A percentile compares a stretch with the other conserved stretches of the same genome.
These are phyloP conservation scores for Eucalyptus pauciflora DNA, from an alignment of 345 rosid species.

Conservation along the genomic window DNA sequence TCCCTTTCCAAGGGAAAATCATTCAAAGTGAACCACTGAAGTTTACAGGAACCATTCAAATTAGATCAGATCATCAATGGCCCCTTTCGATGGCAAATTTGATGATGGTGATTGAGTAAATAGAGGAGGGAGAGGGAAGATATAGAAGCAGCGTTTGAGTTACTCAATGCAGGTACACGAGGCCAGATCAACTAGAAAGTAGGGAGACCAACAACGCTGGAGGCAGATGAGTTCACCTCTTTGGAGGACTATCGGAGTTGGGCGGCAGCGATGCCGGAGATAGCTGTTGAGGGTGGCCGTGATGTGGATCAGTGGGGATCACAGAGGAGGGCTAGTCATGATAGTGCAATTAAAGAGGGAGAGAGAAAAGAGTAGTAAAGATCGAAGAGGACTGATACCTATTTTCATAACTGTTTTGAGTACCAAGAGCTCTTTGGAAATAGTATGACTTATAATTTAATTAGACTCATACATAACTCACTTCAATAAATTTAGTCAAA, in stretches of 20 bases:
- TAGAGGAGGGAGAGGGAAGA: neutral
- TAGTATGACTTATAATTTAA: neutral
- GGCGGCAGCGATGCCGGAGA: neutral
- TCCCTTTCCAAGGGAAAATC: neutral
- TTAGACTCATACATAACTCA: neutral
- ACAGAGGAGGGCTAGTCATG: neutral
- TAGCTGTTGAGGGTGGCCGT: neutral
- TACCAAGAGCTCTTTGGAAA: neutral
- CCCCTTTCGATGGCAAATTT: neutral
- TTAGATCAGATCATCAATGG: neutral
- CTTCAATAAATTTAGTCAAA: neutral
- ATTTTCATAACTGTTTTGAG: neutral
- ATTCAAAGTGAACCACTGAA: neutral
- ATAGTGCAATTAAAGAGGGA: neutral
- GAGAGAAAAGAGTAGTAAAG: neutral
- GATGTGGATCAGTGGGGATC: neutral
- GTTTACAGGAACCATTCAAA: neutral
- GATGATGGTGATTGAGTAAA: neutral
- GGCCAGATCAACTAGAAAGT: neutral
- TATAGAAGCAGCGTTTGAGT: neutral
- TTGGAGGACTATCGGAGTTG: neutral
- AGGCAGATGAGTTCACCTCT: neutral
- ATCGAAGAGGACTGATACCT: neutral
- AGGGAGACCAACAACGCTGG: neutral
- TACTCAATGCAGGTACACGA: neutral